Conservation (phyloP, 371 early-diverging fungal genomes). For the Mortierella sp. region DNA sequence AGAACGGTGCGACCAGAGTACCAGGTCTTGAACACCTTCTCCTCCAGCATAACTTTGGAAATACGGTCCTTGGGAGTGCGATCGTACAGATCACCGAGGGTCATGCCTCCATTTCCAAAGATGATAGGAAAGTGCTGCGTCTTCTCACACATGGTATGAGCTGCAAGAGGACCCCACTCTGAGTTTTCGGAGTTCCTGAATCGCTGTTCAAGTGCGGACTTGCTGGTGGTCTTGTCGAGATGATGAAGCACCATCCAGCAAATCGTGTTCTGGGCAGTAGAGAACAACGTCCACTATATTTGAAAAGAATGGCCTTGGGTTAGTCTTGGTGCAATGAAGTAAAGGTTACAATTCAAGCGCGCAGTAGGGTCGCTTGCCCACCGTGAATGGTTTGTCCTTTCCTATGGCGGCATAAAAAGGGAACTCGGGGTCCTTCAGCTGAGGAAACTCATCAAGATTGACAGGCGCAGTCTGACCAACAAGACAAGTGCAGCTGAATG, state of each 20-base stretch:
- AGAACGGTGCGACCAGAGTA: constrained; percentile 16
- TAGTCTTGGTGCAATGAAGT: not conserved
- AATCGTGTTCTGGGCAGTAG: constrained; percentile 10
- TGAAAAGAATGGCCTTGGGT: not conserved
- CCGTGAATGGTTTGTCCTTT: not conserved
- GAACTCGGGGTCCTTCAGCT: not conserved
- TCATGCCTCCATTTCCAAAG: not conserved
- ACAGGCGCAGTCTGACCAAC: not conserved
- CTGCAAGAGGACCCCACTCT: constrained; percentile 15
- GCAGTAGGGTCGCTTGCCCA: not conserved
- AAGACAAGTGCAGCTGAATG: constrained; percentile 5
- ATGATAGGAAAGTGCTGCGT: constrained; percentile 22
- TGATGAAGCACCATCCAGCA: constrained; percentile 24
- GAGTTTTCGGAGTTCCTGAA: constrained; percentile 20
- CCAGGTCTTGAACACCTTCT: constrained; percentile 27
- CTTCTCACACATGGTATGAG: constrained; percentile 21
- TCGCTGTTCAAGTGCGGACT: not conserved
- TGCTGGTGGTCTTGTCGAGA: constrained; percentile 4
- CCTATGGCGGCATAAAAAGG: not conserved
- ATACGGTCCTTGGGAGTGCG: constrained; percentile 14
- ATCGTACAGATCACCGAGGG: constrained; percentile 32
- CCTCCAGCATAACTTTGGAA: constrained; percentile 28
- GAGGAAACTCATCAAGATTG: not conserved
- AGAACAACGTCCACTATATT: constrained; percentile 22
- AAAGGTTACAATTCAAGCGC: not conserved